These are phyloP conservation scores for Fusarium hostae DNA, from an alignment of 2,329 filamentous ascomycete genomes.

Conservation along the genomic window DNA sequence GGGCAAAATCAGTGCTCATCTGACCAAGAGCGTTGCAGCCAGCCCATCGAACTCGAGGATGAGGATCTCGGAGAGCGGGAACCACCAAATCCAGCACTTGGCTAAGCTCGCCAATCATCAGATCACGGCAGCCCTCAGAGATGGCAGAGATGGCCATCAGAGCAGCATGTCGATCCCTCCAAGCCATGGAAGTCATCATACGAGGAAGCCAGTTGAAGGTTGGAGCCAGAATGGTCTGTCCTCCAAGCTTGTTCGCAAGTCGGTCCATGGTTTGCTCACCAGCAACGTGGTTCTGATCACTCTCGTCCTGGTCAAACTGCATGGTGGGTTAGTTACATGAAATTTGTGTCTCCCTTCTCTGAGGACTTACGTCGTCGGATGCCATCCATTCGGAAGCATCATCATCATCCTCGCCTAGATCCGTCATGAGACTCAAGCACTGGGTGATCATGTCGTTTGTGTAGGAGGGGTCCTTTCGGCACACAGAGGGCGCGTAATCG, in stretches of 20 bases:
- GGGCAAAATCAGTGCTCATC: constrained; percentile 99
- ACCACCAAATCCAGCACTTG: constrained; percentile 96
- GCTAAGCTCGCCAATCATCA: constrained; percentile 94
- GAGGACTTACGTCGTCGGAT: constrained; percentile 80
- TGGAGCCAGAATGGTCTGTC: constrained; percentile 88
- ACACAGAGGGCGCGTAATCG: constrained; percentile 93
- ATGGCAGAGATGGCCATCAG: constrained; percentile 99
- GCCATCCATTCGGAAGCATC: constrained; percentile 94
- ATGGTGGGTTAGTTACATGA: background rate
- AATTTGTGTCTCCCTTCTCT: background rate
- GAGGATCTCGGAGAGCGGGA: constrained; percentile 86
- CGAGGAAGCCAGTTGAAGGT: constrained; percentile 97
- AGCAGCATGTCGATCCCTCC: constrained; percentile 95
- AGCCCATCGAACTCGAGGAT: constrained; percentile 95
- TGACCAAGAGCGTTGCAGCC: constrained; percentile 98
- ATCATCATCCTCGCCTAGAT: constrained; percentile 93
- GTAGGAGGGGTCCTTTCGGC: constrained; percentile 91
- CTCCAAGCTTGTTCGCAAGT: constrained; percentile 95
- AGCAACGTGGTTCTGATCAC: constrained; percentile 95
- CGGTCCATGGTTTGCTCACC: constrained; percentile 99
- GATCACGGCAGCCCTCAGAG: constrained; percentile 93
- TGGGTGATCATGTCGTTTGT: constrained; percentile 98
- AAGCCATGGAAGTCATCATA: constrained; percentile 96
- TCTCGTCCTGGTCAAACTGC: constrained; percentile 92
- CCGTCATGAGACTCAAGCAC: constrained; percentile 97